Evolutionary conservation across 2,329 filamentous ascomycete species (phyloP).

Genomic region (Ophiobolus disseminans): DNA sequence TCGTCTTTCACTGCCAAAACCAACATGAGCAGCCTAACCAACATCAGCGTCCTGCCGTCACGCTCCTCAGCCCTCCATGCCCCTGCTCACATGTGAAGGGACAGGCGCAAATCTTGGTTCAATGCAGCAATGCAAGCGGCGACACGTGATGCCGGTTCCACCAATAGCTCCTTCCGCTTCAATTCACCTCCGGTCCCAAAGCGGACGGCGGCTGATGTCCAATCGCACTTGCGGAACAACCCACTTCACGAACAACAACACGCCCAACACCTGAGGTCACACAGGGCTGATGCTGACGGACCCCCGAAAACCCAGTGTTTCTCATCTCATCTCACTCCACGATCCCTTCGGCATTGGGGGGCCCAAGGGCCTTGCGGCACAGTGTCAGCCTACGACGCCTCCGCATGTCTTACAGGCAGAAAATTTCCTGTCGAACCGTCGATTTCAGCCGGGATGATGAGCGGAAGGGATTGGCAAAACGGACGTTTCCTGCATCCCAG

Average conservation of each 20-base stretch:
- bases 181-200: conserved; percentile 29
- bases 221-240: conserved; percentile 13
- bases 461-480: conserved; percentile 5
- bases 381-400: conserved; percentile 11
- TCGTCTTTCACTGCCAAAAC: conserved; percentile 9
- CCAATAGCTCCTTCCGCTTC: conserved; percentile 14
- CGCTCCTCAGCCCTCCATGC: conserved; percentile 11
- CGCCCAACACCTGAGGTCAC: conserved; percentile 10
- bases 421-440: conserved; percentile 32
- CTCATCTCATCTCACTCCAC: conserved; percentile 21
- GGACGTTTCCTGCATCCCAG: conserved; percentile 10
- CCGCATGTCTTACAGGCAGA: conserved; percentile 13
- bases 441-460: conserved; percentile 22
- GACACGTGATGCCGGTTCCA: conserved; percentile 26
- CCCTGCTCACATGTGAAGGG: conserved; percentile 23
- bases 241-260: conserved; percentile 5
- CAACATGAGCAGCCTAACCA: conserved; percentile 4
- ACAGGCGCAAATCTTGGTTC: conserved; percentile 6
- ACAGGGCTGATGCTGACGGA: conserved; percentile 28
- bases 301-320: conserved; percentile 26
- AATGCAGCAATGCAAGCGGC: conserved; percentile 12
- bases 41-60: conserved; percentile 8
- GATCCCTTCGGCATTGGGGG: conserved; percentile 21
- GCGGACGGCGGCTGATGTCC: conserved; percentile 7
- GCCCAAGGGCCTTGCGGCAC: conserved; percentile 15